A percentile compares a stretch with the other conserved stretches of the same genome.
Evolutionary conservation across 129 eudicot species (phyloP).

Genomic region (Pulicaria dysenterica): DNA sequence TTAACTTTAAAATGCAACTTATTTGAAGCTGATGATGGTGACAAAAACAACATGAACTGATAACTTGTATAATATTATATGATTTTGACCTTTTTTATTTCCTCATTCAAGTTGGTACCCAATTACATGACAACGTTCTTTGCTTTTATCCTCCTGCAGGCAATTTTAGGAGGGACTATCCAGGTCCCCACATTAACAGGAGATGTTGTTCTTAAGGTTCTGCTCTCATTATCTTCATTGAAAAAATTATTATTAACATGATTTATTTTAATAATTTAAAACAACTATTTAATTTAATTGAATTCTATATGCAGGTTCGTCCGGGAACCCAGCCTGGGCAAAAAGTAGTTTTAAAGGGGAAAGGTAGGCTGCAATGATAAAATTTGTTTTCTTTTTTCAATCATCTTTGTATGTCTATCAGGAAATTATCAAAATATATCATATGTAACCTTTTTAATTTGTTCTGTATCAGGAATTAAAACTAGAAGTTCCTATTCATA

Average conservation of each 20-base stretch:
- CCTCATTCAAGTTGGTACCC: background rate
- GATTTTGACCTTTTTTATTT: background rate
- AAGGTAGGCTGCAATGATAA: conserved; percentile 25
- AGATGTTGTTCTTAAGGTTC: conserved; percentile 94
- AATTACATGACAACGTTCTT: background rate
- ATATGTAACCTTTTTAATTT: conserved; percentile 1
- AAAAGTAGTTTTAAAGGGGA: conserved; percentile 77
- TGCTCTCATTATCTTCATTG: conserved; percentile 1
- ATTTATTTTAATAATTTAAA: background rate
- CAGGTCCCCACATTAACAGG: conserved; percentile 95
- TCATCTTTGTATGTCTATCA: background rate
- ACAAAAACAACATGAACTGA: background rate
- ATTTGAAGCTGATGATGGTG: too few species aligned
- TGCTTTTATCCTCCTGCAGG: conserved; percentile 51
- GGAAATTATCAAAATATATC: background rate
- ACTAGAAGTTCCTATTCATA: conserved; percentile 61
- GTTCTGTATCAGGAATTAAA: conserved; percentile 65
- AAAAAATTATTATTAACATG: background rate
- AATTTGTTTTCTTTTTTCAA: background rate
- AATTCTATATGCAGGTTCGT: conserved; percentile 34
- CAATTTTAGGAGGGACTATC: conserved; percentile 88
- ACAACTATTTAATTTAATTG: background rate
- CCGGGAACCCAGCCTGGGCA: conserved; percentile 96
- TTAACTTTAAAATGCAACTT: too few species aligned
- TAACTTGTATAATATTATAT: background rate